Evolutionary conservation across 768 basidiomycete genomes (phyloP).

Genomic region (Phlebiopsis flavidoalba): DNA sequence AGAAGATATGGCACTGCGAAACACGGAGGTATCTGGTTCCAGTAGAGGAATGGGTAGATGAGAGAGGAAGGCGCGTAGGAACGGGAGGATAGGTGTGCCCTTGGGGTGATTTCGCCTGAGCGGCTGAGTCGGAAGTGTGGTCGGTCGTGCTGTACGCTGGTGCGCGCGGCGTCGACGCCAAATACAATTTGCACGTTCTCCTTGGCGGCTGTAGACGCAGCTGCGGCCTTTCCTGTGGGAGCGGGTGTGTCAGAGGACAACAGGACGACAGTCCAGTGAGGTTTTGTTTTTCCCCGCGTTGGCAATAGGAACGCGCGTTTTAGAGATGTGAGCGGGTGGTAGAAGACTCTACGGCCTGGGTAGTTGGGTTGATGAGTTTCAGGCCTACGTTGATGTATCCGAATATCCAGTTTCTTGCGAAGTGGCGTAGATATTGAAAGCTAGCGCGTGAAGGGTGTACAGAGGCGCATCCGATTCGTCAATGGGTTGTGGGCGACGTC

Average conservation of each 20-base stretch:
- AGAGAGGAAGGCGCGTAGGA: slow-evolving; percentile 47
- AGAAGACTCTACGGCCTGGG: slow-evolving; percentile 43
- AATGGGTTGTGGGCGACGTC: neutral
- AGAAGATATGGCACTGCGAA: slow-evolving; percentile 47
- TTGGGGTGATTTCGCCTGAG: slow-evolving; percentile 34
- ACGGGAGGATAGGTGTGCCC: slow-evolving; percentile 46
- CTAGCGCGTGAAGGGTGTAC: slow-evolving; percentile 55
- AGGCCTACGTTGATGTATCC: slow-evolving; percentile 47
- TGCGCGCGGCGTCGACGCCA: slow-evolving; percentile 58
- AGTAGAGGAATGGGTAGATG: slow-evolving; percentile 38
- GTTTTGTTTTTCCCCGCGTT: slow-evolving; percentile 65
- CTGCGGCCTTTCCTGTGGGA: slow-evolving; percentile 28
- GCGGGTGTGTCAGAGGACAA: slow-evolving; percentile 48
- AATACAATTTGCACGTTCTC: slow-evolving; percentile 52
- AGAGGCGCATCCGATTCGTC: slow-evolving; percentile 36
- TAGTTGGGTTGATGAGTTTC: slow-evolving; percentile 45
- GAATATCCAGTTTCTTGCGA: slow-evolving; percentile 71
- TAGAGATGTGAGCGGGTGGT: slow-evolving; percentile 45
- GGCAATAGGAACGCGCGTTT: slow-evolving; percentile 67
- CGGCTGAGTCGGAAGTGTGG: slow-evolving; percentile 20
- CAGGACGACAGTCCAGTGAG: slow-evolving; percentile 69
- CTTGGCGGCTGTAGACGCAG: slow-evolving; percentile 19
- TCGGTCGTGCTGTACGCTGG: slow-evolving; percentile 42
- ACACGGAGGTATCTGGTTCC: slow-evolving; percentile 45
- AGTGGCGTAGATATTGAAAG: slow-evolving; percentile 71